Conservation (phyloP, 164 flowering plant genomes). For the Cinnamomum chago region DNA sequence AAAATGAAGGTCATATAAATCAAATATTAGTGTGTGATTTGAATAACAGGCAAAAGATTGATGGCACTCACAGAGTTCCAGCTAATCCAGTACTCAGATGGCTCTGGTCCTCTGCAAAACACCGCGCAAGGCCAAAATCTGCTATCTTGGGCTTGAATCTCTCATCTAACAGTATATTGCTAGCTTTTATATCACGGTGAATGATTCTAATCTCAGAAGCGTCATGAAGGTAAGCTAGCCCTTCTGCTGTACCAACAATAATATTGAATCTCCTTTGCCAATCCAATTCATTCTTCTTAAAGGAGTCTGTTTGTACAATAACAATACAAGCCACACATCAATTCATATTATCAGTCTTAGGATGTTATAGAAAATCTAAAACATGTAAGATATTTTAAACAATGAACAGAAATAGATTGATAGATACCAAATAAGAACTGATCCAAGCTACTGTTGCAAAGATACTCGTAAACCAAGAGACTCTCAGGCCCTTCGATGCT, state of each 20-base stretch:
- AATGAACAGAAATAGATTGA: neutral
- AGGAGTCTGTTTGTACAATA: constrained; percentile 10
- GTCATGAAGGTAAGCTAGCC: constrained; percentile 15
- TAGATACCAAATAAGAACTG: constrained; percentile 14
- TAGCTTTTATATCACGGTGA: constrained; percentile 15
- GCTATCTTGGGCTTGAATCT: constrained; percentile 15
- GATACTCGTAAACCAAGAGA: constrained; percentile 17
- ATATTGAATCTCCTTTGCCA: constrained; percentile 12
- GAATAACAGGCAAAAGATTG: neutral
- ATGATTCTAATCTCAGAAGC: constrained; percentile 17
- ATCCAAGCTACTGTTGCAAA: constrained; percentile 13
- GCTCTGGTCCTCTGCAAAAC: constrained; percentile 13
- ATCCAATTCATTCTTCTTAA: constrained; percentile 9
- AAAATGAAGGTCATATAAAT: neutral
- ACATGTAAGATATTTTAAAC: neutral
- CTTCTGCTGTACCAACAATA: constrained; percentile 15
- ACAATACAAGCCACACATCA: neutral
- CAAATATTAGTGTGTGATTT: neutral
- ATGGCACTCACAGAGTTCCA: constrained; percentile 14
- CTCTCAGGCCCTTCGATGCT: constrained; percentile 18
- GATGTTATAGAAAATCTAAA: neutral
- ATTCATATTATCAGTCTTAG: neutral
- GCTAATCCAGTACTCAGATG: constrained; percentile 17
- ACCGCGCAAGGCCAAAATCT: constrained; percentile 15
- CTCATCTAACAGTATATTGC: constrained; percentile 14